These are phyloP conservation scores for Epichloe uncinata DNA, from an alignment of 2,329 filamentous ascomycete species.

Conservation along the genomic window DNA sequence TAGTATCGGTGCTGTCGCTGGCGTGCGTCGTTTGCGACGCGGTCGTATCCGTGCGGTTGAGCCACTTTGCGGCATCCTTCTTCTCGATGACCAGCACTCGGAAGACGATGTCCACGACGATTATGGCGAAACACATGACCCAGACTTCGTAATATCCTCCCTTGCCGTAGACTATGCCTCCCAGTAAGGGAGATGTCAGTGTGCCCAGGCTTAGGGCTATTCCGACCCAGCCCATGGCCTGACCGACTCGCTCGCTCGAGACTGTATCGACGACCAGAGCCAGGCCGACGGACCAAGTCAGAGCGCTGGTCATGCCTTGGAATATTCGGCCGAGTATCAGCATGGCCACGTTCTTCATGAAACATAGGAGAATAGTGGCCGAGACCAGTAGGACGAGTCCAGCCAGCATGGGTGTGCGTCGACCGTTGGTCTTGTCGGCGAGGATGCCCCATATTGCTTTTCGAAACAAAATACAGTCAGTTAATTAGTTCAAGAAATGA, in stretches of 20 bases:
- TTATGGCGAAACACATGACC: slow-evolving; percentile 22
- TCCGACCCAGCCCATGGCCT: slow-evolving; percentile 21
- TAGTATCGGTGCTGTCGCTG: background rate
- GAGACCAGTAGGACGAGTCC: slow-evolving; percentile 18
- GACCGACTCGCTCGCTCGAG: slow-evolving; percentile 17
- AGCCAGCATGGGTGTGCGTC: slow-evolving; percentile 20
- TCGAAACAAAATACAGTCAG: background rate
- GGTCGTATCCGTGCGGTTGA: background rate
- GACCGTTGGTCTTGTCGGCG: slow-evolving; percentile 20
- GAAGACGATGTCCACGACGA: slow-evolving; percentile 19
- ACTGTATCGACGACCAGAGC: slow-evolving; percentile 23
- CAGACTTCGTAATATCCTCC: slow-evolving; percentile 22
- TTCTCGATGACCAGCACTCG: slow-evolving; percentile 20
- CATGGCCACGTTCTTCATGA: slow-evolving; percentile 18
- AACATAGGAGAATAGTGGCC: slow-evolving; percentile 19
- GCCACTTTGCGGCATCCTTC: slow-evolving; percentile 19
- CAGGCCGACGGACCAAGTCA: slow-evolving; percentile 24
- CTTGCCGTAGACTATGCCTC: slow-evolving; percentile 20
- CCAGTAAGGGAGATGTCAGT: slow-evolving; percentile 18
- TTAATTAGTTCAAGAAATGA: slow-evolving; percentile 2
- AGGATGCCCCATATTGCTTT: slow-evolving; percentile 23
- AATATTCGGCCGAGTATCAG: slow-evolving; percentile 19
- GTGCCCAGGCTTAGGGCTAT: slow-evolving; percentile 20
- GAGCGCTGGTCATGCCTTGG: slow-evolving; percentile 20
- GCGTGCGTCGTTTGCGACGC: background rate